Evolutionary conservation across 208 protist species (phyloP).

Genomic region (Wallacemonas sp.): DNA sequence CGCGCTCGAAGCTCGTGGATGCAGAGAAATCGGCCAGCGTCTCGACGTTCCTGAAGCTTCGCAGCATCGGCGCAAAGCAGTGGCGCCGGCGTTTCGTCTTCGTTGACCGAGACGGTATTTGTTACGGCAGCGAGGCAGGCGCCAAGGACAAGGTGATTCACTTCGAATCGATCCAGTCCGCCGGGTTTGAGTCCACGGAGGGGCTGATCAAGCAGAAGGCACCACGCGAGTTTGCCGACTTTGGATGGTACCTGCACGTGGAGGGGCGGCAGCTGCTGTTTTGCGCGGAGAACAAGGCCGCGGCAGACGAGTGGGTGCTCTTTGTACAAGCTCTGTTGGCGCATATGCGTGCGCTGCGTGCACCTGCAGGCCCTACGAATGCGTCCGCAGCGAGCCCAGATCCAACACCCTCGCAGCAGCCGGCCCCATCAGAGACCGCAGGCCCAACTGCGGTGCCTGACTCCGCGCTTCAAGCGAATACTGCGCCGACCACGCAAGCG

Average conservation of each 20-base stretch:
- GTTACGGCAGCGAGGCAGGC: conserved; percentile 44
- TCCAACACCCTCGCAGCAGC: too few species aligned
- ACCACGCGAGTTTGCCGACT: conserved; percentile 32
- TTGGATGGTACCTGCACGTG: conserved; percentile 56
- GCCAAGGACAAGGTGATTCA: conserved; percentile 47
- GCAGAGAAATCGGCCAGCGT: conserved; percentile 20
- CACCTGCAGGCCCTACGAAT: too few species aligned
- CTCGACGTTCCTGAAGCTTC: conserved; percentile 35
- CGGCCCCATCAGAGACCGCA: too few species aligned
- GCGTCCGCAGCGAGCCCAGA: too few species aligned
- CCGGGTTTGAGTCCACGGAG: conserved; percentile 24
- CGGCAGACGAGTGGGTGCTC: conserved; percentile 40
- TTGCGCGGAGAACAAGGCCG: conserved; percentile 42
- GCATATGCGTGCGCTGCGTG: conserved; percentile 22
- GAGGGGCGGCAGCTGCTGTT: conserved; percentile 43
- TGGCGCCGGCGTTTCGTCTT: conserved; percentile 66
- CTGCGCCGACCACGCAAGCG: too few species aligned
- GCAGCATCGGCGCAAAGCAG: conserved; percentile 43
- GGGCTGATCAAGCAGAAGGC: conserved; percentile 40
- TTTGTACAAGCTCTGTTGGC: conserved; percentile 39
- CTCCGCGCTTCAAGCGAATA: too few species aligned
- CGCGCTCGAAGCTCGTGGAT: conserved; percentile 48
- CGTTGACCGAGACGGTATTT: conserved; percentile 41
- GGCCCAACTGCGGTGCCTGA: too few species aligned
- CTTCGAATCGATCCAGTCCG: conserved; percentile 40